Base-by-base conservation (phyloP, 106 monocot genomes). In the Ottelia alismoides region DNA sequence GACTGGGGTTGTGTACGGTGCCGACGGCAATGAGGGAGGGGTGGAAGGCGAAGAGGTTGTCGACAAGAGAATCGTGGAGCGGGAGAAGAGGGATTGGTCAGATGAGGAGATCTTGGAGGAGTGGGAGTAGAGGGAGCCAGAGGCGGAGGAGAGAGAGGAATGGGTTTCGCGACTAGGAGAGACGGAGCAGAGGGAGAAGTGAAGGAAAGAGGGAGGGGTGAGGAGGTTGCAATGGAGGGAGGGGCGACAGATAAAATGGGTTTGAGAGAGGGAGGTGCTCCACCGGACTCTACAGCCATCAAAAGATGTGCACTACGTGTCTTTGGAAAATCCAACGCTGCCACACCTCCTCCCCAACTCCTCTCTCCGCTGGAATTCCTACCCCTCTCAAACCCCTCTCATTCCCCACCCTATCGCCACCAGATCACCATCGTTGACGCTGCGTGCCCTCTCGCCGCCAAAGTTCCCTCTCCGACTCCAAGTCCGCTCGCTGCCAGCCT, bases 41-140 rank as follows among this genome's bases (percentile, higher is more conserved):
- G 30, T 59, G 53, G 5, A 81, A 30, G 23, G 67, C 58, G 21
- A 87, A 68, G 55, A 87, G 74, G 20, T 67, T 68, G 49, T 87
- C 87, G 11, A 87, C 62, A 58, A 61, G 59, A 87, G 78, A 20
- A 70, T 49, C 23, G 81, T 82, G 46, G 69, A 53, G 20, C 65
- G 70, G 23, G 51, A 71, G 22, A 45, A 22, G 49, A 78, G 69
- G 26, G 66, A 53, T 52, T 68, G 65, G 45, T 67, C 67, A 49
- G 75, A 78, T 21, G 75, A 50, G 30, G 84, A 75, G 58, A 84
- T 63, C 62, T 78, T 72, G 47, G 77, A 59, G 10, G 75, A 81
- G 53, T 75, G 78, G 23, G 81, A 74, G 30, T 75, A 62, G 48
- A 87, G 26, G 40, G 83, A 63, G 7, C 63, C 72, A 32, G 29